These are phyloP conservation scores for Botryosphaeria agaves DNA, from an alignment of 2,329 filamentous ascomycete species.

Conservation along the genomic window DNA sequence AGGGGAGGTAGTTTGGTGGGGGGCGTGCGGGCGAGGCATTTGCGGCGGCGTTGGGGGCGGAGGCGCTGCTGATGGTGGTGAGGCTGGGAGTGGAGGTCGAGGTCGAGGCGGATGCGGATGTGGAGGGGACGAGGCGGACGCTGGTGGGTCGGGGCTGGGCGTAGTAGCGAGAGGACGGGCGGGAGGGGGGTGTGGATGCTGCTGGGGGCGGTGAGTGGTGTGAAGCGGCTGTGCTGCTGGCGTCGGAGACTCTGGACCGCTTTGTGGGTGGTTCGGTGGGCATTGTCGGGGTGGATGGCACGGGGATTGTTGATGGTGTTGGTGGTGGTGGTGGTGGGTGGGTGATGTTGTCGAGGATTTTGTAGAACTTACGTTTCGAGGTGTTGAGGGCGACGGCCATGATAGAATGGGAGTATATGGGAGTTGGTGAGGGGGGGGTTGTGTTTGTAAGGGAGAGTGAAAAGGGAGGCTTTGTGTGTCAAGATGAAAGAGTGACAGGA, in stretches of 20 bases:
- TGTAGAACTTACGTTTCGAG: slow-evolving; percentile 73
- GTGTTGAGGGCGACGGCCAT: slow-evolving; percentile 44
- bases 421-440: neutral
- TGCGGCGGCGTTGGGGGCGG: slow-evolving; percentile 8
- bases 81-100: slow-evolving; percentile 1
- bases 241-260: slow-evolving; percentile 17
- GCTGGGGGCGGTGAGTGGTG: too few relatives aligned
- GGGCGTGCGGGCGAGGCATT: slow-evolving; percentile 21
- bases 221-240: too few relatives aligned
- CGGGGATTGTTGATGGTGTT: slow-evolving; percentile 29
- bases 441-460: too few relatives aligned
- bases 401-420: slow-evolving; percentile 1
- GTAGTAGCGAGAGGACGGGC: slow-evolving; percentile 6
- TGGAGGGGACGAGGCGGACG: slow-evolving; percentile 8
- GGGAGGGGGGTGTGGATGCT: neutral
- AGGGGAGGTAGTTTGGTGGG: slow-evolving; percentile 62
- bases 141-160: slow-evolving; percentile 12
- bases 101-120: slow-evolving; percentile 4
- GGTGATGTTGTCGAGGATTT: slow-evolving; percentile 44
- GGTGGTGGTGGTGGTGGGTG: too few relatives aligned
- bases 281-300: slow-evolving; percentile 17
- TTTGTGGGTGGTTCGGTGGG: slow-evolving; percentile 15
- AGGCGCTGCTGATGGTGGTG: too few relatives aligned
- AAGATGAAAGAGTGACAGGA: too few relatives aligned
- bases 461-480: too few relatives aligned